phyloP scores from a whole-genome alignment of 805 yeast genomes.

The Cyberlindnera xishuangbannaensis region DNA sequence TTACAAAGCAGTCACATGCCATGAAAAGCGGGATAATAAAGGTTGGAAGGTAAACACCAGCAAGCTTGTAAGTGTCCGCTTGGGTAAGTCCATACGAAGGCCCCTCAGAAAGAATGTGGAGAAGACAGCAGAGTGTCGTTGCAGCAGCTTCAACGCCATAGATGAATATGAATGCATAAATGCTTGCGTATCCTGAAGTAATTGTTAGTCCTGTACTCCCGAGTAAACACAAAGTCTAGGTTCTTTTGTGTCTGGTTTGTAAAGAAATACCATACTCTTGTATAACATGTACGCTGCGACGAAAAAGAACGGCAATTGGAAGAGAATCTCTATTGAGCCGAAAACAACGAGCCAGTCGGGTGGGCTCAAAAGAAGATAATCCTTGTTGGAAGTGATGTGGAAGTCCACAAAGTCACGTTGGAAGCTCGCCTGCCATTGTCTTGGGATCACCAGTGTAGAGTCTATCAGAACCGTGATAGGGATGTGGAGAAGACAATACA shows the following conservation, averaged over 20 bases:
- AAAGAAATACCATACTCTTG: conserved; percentile 26
- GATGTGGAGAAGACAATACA: conserved; percentile 58
- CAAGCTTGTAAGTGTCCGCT: conserved; percentile 37
- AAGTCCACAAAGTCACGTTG: conserved; percentile 47
- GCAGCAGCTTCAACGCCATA: conserved; percentile 83
- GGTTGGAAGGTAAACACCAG: conserved; percentile 64
- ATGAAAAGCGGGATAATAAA: conserved; percentile 57
- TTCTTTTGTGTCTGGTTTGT: background rate
- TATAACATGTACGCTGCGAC: conserved; percentile 33
- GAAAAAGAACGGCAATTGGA: conserved; percentile 78
- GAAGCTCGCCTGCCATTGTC: conserved; percentile 36
- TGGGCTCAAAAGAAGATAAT: conserved; percentile 51
- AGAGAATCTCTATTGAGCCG: conserved; percentile 63
- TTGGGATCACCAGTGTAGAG: conserved; percentile 63
- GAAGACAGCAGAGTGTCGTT: conserved; percentile 71
- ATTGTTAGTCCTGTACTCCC: too few species aligned
- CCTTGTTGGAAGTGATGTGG: conserved; percentile 65
- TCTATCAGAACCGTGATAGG: conserved; percentile 76
- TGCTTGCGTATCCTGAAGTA: conserved; percentile 15
- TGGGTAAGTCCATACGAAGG: conserved; percentile 27
- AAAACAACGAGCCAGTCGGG: conserved; percentile 73
- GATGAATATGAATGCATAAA: conserved; percentile 41
- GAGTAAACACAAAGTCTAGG: too few species aligned
- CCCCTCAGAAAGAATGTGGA: conserved; percentile 37
- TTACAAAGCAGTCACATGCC: conserved; percentile 23